Evolutionary conservation across 2,329 filamentous ascomycete species (phyloP), one percentile per base, ranked within the genome.

Genomic region (Tolypocladium sp.): DNA sequence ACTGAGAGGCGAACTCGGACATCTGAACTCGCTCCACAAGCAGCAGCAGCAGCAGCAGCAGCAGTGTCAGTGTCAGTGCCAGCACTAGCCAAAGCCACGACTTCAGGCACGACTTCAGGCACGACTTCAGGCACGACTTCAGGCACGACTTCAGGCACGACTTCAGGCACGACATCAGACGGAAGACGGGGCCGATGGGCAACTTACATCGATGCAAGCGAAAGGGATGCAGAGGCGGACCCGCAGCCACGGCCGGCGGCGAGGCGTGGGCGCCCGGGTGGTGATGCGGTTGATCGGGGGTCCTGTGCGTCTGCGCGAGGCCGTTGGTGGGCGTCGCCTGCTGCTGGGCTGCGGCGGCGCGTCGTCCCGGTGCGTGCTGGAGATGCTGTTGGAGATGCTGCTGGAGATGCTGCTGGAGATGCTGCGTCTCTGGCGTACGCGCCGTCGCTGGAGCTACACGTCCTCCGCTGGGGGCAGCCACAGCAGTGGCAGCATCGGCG

Each of bases 161-260:
- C 33, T 15, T 15, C 22, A 10, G n/a, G 10, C 7, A 40, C 35
- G 15, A 41, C 22, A 55, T 27, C 1, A 37, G 25, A 57, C 33
- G 56, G 51, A 33, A 38, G 51, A 9, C 30, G 33, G 42, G 27
- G 6, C 37, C 27, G 8, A 33, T 8, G 7, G 2, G n/a, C 33
- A 27, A 71, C 73, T 73, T 60, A 74, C 73, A 68, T 63, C 71
- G 67, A 57, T 74, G 71, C 2, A 74, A 64, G 22, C 73, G 71
- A 61, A 74, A 74, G 0, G 73, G 73, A 66, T 74, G 71, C 44
- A 69, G 69, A 33, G 68, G 68, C 27, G 71, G 71, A 49, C 63
- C 68, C 56, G 62, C 62, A 41, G 64, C 65, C 41, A 30, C 22
- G 13, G 35, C 38, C 42, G 56, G 53, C 62, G 65, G 60, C 61